Evolutionary conservation across 1,284 basidiomycete species (phyloP).

Genomic region (Marasmius tenuissimus): DNA sequence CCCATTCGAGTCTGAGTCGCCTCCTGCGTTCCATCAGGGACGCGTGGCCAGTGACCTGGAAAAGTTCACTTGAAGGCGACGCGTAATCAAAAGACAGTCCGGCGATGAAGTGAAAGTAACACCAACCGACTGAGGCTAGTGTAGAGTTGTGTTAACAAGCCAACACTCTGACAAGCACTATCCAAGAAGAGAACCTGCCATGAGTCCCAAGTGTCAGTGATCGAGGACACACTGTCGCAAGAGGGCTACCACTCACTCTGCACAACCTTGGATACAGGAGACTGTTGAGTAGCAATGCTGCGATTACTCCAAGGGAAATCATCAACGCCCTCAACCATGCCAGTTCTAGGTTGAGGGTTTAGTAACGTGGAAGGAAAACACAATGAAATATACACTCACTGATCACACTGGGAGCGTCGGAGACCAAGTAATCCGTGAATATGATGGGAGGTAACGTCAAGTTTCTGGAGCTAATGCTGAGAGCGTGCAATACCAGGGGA

Average conservation of each 20-base stretch:
- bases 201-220: not conserved
- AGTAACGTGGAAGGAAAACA: not conserved
- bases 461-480: conserved; percentile 26
- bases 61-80: conserved; percentile 39
- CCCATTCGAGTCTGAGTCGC: conserved; percentile 41
- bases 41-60: conserved; percentile 30
- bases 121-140: conserved; percentile 44
- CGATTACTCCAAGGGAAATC: conserved; percentile 47
- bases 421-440: conserved; percentile 37
- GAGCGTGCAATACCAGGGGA: not conserved
- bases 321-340: conserved; percentile 39
- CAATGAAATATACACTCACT: conserved; percentile 23
- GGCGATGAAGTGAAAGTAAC: not conserved
- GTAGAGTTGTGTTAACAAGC: conserved; percentile 43
- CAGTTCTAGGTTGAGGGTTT: conserved; percentile 30
- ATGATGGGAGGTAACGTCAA: conserved; percentile 47
- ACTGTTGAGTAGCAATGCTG: conserved; percentile 45
- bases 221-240: not conserved
- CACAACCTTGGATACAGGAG: conserved; percentile 49
- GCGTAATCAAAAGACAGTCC: not conserved
- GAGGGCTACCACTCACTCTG: conserved; percentile 30
- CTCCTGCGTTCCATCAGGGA: conserved; percentile 25
- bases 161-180: conserved; percentile 39
- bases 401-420: conserved; percentile 26
- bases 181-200: conserved; percentile 44